phyloP scores from a whole-genome alignment of 2,329 filamentous ascomycete genomes.

The Dothistroma septosporum region DNA sequence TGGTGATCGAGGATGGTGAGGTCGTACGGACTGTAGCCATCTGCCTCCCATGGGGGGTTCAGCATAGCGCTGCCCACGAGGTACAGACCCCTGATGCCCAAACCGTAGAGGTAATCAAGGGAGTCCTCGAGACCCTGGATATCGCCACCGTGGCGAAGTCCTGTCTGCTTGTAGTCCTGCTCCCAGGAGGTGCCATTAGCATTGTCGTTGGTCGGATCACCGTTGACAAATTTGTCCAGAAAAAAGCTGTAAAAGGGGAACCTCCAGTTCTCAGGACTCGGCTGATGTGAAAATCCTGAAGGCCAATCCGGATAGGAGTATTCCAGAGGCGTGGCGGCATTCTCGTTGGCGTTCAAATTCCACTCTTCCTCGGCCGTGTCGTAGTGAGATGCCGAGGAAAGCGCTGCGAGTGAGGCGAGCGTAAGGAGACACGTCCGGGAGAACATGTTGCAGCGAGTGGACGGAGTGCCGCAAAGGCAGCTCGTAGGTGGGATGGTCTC shows the following conservation, averaged over 20 bases:
- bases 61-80: slow-evolving; percentile 61
- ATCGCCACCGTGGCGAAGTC: slow-evolving; percentile 62
- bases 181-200: slow-evolving; percentile 59
- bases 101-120: slow-evolving; percentile 61
- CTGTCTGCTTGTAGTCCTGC: slow-evolving; percentile 57
- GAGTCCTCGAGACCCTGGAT: slow-evolving; percentile 55
- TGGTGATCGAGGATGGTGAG: slow-evolving; percentile 61
- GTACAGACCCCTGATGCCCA: slow-evolving; percentile 60
- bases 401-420: slow-evolving; percentile 21
- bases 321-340: slow-evolving; percentile 53
- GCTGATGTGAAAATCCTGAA: slow-evolving; percentile 43
- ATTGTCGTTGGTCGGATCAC: slow-evolving; percentile 61
- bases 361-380: slow-evolving; percentile 50
- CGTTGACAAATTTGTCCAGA: slow-evolving; percentile 61
- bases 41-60: slow-evolving; percentile 61
- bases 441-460: slow-evolving; percentile 22
- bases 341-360: slow-evolving; percentile 59
- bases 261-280: slow-evolving; percentile 60
- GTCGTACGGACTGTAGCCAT: slow-evolving; percentile 56
- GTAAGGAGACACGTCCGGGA: slow-evolving; percentile 19
- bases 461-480: slow-evolving; percentile 20
- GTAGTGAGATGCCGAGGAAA: slow-evolving; percentile 38
- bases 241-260: slow-evolving; percentile 64
- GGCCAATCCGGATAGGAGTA: slow-evolving; percentile 49
- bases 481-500: slow-evolving; percentile 10